These are phyloP conservation scores for Xylariaceae sp. DNA, from an alignment of 2,329 filamentous ascomycete genomes.

Conservation along the genomic window DNA sequence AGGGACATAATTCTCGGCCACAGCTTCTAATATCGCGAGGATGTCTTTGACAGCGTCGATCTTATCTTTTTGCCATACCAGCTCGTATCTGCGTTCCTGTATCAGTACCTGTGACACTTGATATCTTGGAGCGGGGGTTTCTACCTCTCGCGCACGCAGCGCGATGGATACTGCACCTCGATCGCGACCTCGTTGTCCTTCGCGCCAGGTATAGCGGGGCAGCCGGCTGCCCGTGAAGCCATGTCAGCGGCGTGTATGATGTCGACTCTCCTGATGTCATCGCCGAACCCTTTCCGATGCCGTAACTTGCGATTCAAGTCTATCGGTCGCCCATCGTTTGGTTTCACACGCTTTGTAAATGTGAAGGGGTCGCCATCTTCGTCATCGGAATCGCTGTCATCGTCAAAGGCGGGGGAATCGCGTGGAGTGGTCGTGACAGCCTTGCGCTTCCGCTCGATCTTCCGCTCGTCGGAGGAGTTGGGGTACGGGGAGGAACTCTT, in stretches of 20 bases:
- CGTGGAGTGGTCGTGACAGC: conserved; percentile 32
- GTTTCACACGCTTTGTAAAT: conserved; percentile 49
- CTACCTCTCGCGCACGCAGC: conserved; percentile 64
- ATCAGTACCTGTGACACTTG: conserved; percentile 12
- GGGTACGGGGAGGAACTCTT: conserved; percentile 40
- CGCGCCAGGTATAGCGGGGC: conserved; percentile 47
- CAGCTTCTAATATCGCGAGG: conserved; percentile 62
- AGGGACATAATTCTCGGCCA: conserved; percentile 74
- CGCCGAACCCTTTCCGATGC: conserved; percentile 44
- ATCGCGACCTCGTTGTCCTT: conserved; percentile 55
- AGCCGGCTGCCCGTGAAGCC: conserved; percentile 47
- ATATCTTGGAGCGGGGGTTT: conserved; percentile 7
- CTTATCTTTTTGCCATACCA: conserved; percentile 74
- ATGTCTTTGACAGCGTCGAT: conserved; percentile 75
- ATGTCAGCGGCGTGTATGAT: conserved; percentile 59
- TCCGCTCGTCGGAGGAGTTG: conserved; percentile 28
- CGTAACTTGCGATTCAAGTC: conserved; percentile 47
- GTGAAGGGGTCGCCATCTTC: conserved; percentile 44
- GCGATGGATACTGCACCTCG: conserved; percentile 80
- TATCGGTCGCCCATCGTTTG: conserved; percentile 37
- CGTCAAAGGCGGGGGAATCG: conserved; percentile 45
- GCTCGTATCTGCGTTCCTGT: conserved; percentile 55
- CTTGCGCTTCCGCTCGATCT: conserved; percentile 46
- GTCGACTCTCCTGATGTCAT: conserved; percentile 36
- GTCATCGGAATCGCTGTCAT: conserved; percentile 47